Conservation (phyloP, 345 rosid genomes). For the Excoecaria agallocha region DNA sequence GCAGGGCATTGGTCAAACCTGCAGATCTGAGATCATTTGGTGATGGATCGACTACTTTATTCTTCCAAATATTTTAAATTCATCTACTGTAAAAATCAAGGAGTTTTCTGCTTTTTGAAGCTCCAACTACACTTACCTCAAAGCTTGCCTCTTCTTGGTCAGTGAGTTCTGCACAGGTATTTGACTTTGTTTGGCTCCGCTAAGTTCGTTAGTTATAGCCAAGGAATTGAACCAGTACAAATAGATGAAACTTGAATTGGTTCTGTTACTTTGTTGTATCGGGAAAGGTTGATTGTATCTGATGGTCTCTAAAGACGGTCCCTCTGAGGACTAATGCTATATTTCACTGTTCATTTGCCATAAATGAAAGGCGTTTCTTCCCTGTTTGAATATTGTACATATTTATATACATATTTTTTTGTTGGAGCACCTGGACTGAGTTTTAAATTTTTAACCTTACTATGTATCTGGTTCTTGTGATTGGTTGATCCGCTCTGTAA, state of each 20-base stretch:
- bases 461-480: neutral
- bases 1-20: constrained; percentile 91
- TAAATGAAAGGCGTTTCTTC: constrained; percentile 11
- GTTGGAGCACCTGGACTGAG: neutral
- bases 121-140: neutral
- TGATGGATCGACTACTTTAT: constrained; percentile 94
- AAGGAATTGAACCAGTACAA: constrained; percentile 1
- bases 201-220: constrained; percentile 7
- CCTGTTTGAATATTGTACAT: neutral
- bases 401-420: neutral
- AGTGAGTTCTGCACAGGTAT: neutral
- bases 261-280: constrained; percentile 5
- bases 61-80: constrained; percentile 82
- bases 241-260: constrained; percentile 9
- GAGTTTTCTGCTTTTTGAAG: constrained; percentile 11
- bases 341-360: constrained; percentile 16
- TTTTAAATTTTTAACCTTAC: neutral
- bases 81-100: constrained; percentile 11
- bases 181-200: constrained; percentile 6
- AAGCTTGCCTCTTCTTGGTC: neutral
- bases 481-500: neutral
- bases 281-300: constrained; percentile 10
- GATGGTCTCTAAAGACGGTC: constrained; percentile 14
- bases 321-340: constrained; percentile 7
- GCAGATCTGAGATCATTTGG: constrained; percentile 93